phyloP scores from a whole-genome alignment of 1,284 basidiomycete genomes.

The Naganishia albida region DNA sequence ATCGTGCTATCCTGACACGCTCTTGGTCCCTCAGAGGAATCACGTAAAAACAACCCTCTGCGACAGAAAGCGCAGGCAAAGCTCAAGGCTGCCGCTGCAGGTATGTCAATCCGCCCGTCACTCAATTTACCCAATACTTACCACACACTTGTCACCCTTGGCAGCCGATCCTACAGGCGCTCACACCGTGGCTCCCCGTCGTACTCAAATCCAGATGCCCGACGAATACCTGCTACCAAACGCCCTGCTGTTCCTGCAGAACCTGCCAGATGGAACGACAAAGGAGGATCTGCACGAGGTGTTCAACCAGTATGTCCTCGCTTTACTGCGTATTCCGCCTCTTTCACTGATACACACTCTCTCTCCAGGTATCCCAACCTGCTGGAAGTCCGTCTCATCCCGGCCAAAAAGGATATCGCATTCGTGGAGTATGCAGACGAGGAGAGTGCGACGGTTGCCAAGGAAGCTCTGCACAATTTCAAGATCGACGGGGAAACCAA shows the following conservation, averaged over 20 bases:
- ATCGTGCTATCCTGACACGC: background rate
- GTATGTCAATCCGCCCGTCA: background rate
- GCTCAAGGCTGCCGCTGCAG: conserved; percentile 73
- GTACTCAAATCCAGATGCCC: conserved; percentile 88
- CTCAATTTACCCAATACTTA: background rate
- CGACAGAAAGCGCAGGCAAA: conserved; percentile 80
- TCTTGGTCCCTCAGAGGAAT: conserved; percentile 60
- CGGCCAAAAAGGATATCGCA: conserved; percentile 91
- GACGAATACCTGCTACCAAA: conserved; percentile 99
- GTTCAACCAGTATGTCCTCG: conserved; percentile 73
- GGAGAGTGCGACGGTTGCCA: conserved; percentile 79
- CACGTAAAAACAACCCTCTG: conserved; percentile 80
- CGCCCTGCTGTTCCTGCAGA: conserved; percentile 97
- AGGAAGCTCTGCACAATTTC: conserved; percentile 94
- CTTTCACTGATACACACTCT: conserved; percentile 26
- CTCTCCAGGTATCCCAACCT: conserved; percentile 76
- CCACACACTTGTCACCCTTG: background rate
- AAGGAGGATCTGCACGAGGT: conserved; percentile 85
- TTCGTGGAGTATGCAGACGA: conserved; percentile 96
- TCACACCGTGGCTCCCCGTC: conserved; percentile 60
- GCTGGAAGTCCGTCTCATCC: conserved; percentile 93
- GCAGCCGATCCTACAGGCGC: conserved; percentile 26
- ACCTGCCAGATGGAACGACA: conserved; percentile 79
- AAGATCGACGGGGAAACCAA: conserved; percentile 93
- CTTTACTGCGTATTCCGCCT: conserved; percentile 2